Evolutionary conservation across 495 filamentous ascomycete species (phyloP).

Genomic region (Aspergillus nidulans): DNA sequence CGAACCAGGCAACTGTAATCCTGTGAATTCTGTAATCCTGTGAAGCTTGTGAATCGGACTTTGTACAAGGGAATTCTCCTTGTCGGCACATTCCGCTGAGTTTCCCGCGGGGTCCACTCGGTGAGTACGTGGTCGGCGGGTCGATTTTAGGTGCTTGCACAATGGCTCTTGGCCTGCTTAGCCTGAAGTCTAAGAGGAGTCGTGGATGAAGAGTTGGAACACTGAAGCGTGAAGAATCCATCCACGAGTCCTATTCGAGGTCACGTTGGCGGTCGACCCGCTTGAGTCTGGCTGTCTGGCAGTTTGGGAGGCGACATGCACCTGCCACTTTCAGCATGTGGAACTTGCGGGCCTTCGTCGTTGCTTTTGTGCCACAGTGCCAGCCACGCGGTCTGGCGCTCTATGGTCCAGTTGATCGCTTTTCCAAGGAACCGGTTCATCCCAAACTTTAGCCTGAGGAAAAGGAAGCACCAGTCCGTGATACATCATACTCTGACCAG

Average conservation of each 20-base stretch:
- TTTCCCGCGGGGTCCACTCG: not conserved
- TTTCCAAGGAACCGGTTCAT: constrained; percentile 4
- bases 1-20: not conserved
- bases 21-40: too few relatives aligned
- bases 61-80: not conserved
- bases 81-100: not conserved
- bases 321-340: constrained; percentile 14
- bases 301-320: not conserved
- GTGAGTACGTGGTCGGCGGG: not conserved
- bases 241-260: not conserved
- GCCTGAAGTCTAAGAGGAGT: not conserved
- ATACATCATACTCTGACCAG: too few relatives aligned
- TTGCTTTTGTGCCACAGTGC: constrained; percentile 2
- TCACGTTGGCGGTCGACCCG: not conserved
- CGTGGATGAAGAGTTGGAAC: not conserved
- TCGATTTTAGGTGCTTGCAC: not conserved
- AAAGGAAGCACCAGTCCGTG: not conserved
- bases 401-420: not conserved
- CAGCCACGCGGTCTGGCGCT: constrained; percentile 4
- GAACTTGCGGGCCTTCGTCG: not conserved
- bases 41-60: not conserved
- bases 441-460: not conserved
- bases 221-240: not conserved
- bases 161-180: too few relatives aligned
- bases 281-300: not conserved